Base-by-base conservation (phyloP, 1,284 basidiomycete genomes). In the Malassezia globosa region DNA sequence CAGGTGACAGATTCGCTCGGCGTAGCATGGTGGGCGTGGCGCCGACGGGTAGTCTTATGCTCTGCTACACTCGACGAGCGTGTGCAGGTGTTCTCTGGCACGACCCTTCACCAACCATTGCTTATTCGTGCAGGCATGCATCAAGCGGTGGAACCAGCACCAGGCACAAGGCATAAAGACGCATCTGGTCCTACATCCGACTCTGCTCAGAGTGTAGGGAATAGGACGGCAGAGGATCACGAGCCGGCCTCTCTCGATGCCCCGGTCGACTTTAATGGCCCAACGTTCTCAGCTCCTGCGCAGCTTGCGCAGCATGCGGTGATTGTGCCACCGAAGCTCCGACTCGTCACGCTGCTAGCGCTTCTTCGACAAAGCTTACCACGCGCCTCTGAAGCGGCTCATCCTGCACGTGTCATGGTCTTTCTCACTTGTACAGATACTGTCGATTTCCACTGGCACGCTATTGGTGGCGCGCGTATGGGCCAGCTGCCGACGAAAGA, bases 341-440 rank as follows among this genome's bases (percentile, higher is more conserved):
- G 92, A 2, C 77, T 97, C 18, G 94, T 99, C 27, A 79, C 87
- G 0, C 80, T 99, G 11, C 77, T 97, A 23, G 85, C 92, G 2
- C 77, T 97, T 2, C 75, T 71, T n/a, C 66, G 68, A 13, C 48
- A 80, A 3, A 77, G 92, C 5, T 76, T 95, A 31, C 58, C 60
- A 2, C 46, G 50, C 75, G 75, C 82, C 66, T 59, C 55, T 5
- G 65, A 70, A 33, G 48, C 47, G 2, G 45, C 42, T 21, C 63
- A 67, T 16, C 72, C 75, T 0, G 50, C 58, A 1, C 77, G 78
- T 59, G 81, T 95, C 37, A 88, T 99, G 45, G 88, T 97, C 5
- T 99, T 99, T 73, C 76, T 97, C 53, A 89, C 84, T 62, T 96
- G 89, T 62, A 97, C 89, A 2, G 90, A 96, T 72, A 87, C 88